phyloP scores from a whole-genome alignment of 805 yeast genomes.

The Wickerhamomyces chambardii region DNA sequence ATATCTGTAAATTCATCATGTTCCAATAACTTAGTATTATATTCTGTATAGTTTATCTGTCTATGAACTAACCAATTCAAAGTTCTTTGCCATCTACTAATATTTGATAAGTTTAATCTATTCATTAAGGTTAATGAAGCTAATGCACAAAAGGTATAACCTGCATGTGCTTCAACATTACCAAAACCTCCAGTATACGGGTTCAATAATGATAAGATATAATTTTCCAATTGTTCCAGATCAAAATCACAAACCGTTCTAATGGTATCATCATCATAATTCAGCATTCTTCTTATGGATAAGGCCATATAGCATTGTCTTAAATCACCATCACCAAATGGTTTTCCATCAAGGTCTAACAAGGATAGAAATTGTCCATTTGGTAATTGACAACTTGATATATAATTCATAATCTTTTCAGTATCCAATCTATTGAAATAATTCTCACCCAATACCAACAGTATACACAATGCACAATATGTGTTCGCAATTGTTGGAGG shows the following conservation, averaged over 20 bases:
- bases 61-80: conserved; percentile 55
- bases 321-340: conserved; percentile 58
- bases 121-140: conserved; percentile 42
- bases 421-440: conserved; percentile 29
- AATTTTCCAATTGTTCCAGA: conserved; percentile 25
- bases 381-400: conserved; percentile 48
- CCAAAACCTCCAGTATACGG: conserved; percentile 68
- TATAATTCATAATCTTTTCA: conserved; percentile 38
- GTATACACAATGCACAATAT: conserved; percentile 56
- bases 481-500: conserved; percentile 68
- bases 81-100: conserved; percentile 27
- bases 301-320: conserved; percentile 70
- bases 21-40: conserved; percentile 12
- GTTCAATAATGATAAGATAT: conserved; percentile 25
- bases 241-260: conserved; percentile 24
- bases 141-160: conserved; percentile 79
- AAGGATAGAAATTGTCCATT: conserved; percentile 51
- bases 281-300: conserved; percentile 45
- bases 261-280: conserved; percentile 13
- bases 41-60: conserved; percentile 37
- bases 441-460: conserved; percentile 41
- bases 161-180: conserved; percentile 71
- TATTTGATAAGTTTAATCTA: conserved; percentile 12
- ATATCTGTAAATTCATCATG: conserved; percentile 31
- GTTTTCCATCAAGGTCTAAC: conserved; percentile 22